These are phyloP conservation scores for Cladophialophora yegresii DNA, from an alignment of 2,329 filamentous ascomycete species.

Conservation along the genomic window DNA sequence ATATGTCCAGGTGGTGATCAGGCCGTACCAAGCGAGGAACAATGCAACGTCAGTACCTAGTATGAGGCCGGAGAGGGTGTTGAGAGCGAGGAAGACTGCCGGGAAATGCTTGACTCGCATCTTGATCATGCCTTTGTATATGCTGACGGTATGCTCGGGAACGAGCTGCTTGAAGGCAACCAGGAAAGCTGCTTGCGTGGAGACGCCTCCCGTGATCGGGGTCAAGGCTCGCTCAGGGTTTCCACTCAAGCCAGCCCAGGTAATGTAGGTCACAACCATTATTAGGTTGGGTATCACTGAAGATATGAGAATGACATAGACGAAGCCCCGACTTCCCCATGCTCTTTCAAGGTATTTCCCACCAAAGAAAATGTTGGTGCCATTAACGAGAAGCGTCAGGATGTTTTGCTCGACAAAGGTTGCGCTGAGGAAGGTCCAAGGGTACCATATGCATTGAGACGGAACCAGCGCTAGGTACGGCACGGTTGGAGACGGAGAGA, in stretches of 20 bases:
- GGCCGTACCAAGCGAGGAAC: slow-evolving; percentile 76
- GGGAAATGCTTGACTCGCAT: slow-evolving; percentile 82
- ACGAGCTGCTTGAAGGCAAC: slow-evolving; percentile 97
- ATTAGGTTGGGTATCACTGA: slow-evolving; percentile 78
- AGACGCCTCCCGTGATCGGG: slow-evolving; percentile 83
- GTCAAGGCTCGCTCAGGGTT: slow-evolving; percentile 56
- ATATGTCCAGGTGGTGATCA: slow-evolving; percentile 90
- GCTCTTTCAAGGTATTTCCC: slow-evolving; percentile 93
- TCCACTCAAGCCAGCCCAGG: slow-evolving; percentile 68
- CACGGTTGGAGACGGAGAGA: slow-evolving; percentile 65
- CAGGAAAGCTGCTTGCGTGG: slow-evolving; percentile 88
- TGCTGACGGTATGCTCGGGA: slow-evolving; percentile 91
- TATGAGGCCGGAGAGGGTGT: slow-evolving; percentile 65
- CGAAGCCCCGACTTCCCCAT: slow-evolving; percentile 89
- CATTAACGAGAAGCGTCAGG: slow-evolving; percentile 77
- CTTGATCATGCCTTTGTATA: slow-evolving; percentile 85
- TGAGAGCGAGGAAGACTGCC: slow-evolving; percentile 72
- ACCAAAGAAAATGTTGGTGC: slow-evolving; percentile 80
- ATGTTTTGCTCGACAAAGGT: slow-evolving; percentile 92
- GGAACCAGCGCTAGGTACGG: slow-evolving; percentile 89
- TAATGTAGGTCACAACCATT: slow-evolving; percentile 70
- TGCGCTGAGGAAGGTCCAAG: slow-evolving; percentile 86
- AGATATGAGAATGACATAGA: slow-evolving; percentile 79
- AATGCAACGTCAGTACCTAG: slow-evolving; percentile 74
- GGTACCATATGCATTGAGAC: slow-evolving; percentile 78